phyloP scores from a whole-genome alignment of 2,329 filamentous ascomycete species.

The Verticillium nonalfalfae region DNA sequence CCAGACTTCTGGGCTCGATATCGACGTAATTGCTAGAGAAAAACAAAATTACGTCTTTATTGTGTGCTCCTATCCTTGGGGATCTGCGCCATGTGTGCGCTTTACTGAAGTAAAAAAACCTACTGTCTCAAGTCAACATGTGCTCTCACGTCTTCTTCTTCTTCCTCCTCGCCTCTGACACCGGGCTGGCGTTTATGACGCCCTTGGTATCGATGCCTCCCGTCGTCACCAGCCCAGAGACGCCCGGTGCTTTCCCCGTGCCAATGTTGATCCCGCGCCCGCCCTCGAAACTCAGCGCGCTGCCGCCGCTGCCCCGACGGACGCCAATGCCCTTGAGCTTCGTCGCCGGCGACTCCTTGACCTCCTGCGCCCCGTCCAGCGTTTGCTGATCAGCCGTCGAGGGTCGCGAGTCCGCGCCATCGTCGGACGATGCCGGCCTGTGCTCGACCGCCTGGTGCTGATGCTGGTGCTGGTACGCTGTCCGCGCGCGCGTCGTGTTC shows the following conservation, averaged over 20 bases:
- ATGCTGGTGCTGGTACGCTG: constrained; percentile 4
- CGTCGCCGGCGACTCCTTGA: constrained; percentile 9
- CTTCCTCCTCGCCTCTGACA: constrained; percentile 7
- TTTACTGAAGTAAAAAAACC: background rate
- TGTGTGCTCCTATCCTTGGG: too few relatives aligned
- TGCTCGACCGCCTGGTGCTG: constrained; percentile 6
- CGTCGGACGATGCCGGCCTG: constrained; percentile 2
- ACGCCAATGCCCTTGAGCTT: constrained; percentile 21
- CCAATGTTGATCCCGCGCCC: constrained; percentile 34
- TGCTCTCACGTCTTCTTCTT: constrained; percentile 7
- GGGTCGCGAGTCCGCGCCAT: background rate
- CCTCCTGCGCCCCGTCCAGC: constrained; percentile 5
- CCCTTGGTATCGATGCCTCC: constrained; percentile 13
- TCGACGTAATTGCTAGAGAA: too few relatives aligned
- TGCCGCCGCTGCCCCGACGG: constrained; percentile 21
- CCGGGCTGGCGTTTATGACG: constrained; percentile 7
- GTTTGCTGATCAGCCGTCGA: constrained; percentile 1
- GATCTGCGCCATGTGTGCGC: too few relatives aligned
- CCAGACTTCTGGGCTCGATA: too few relatives aligned
- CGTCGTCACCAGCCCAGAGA: constrained; percentile 27
- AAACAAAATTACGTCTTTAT: too few relatives aligned
- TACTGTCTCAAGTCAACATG: background rate
- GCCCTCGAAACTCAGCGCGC: constrained; percentile 30
- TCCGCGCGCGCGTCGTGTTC: constrained; percentile 6
- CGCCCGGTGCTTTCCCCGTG: constrained; percentile 22